Conservation (phyloP, 2,329 filamentous ascomycete genomes). For the Colletotrichum noveboracense region DNA sequence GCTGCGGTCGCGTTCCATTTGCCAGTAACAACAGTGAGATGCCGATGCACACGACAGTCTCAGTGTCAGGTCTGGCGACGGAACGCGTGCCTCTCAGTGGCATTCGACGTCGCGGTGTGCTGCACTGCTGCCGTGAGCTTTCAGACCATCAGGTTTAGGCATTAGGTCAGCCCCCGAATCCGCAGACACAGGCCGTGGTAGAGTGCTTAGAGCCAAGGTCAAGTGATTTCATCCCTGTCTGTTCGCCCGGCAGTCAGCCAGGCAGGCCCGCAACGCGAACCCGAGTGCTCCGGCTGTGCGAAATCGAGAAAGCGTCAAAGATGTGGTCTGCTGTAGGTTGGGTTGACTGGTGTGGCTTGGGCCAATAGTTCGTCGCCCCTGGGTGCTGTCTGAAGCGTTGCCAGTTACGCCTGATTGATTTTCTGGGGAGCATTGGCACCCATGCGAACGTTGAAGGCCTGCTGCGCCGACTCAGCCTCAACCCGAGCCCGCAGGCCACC, state of each 20-base stretch:
- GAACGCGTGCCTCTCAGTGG: neutral
- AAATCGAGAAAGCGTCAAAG: neutral
- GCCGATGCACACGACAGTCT: neutral
- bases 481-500: neutral
- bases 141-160: neutral
- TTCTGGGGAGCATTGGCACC: neutral
- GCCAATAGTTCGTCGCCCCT: neutral
- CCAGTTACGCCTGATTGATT: neutral
- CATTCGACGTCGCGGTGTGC: neutral
- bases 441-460: neutral
- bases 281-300: conserved; percentile 15
- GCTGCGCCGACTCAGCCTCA: conserved; percentile 19
- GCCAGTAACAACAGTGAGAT: neutral
- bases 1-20: neutral
- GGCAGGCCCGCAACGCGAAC: neutral
- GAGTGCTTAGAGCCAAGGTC: neutral
- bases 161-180: neutral
- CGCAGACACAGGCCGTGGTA: neutral
- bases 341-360: neutral
- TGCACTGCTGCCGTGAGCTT: neutral
- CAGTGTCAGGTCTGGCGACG: neutral
- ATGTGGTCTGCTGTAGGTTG: neutral
- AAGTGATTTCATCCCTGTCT: neutral
- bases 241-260: neutral
- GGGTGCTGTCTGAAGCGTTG: neutral